Evolutionary conservation across 495 filamentous ascomycete genomes (phyloP), one percentile per base, ranked within the genome.

Genomic region (Acidomyces sp.): DNA sequence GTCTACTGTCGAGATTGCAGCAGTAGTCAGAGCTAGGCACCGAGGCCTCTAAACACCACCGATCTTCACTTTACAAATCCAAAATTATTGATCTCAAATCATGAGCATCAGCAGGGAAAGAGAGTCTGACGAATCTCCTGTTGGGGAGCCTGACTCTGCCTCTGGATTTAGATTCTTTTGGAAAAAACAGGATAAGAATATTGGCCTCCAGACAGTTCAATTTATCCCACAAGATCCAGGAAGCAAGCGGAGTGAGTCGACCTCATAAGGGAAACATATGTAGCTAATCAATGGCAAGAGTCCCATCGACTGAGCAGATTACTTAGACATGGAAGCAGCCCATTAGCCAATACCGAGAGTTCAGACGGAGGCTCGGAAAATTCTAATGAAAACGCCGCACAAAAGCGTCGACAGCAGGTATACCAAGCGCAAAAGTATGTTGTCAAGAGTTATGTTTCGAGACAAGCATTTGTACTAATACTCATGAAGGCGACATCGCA

Each of bases 381-480:
- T 6, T n/a, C n/a, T n/a, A n/a, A n/a, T n/a, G 21, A 2, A 30
- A 21, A 12, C 10, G 19, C 21, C 15, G 21, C 38, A 2, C 25
- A 29, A 13, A 41, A 42, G 27, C 44, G 44, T 2, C 35, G 48
- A 17, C 46, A 47, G 22, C 48, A 48, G 23, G 43, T 47, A 5
- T 37, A 41, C 38, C 43, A 51, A 17, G 48, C 48, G 22, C 44
- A 46, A 30, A 47, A 43, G 48, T 51, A 39, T 3, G 46, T 24
- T 29, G 26, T 9, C 26, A 9, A 9, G 26, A 29, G 26, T 9
- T 13, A 13, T 29, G 26, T 9, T 13, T 29, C 26, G 26, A 13
- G 13, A 13, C 26, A 29, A 29, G 26, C 26, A 9, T 9, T 29
- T 4, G 36, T 6, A 16, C 26, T 42, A 19, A 42, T 31, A 34